Conservation (phyloP, 225 moss, liverwort and hornwort genomes). For the Sphagnum contortum region DNA sequence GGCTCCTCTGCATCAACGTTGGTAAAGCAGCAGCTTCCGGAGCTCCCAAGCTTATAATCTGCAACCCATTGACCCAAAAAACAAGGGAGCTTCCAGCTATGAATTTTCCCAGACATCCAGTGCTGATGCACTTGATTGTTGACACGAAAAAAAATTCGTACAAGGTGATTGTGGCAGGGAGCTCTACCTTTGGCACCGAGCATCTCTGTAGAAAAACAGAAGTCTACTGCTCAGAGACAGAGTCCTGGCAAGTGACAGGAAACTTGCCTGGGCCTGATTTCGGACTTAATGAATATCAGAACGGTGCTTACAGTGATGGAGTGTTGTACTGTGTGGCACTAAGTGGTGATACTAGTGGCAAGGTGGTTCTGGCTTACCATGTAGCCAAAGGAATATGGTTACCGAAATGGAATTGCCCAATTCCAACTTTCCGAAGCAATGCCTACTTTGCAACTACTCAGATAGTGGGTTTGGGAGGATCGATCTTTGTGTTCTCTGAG, state of each 20-base stretch:
- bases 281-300: background rate
- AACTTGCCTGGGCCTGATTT: background rate
- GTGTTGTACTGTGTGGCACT: background rate
- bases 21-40: slow-evolving; percentile 3
- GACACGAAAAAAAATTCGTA: background rate
- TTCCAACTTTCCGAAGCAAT: background rate
- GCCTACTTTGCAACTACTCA: slow-evolving; percentile 17
- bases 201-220: background rate
- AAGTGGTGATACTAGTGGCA: background rate
- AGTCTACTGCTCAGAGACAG: background rate
- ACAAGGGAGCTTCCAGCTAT: background rate
- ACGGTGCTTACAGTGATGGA: background rate
- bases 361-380: background rate
- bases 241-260: background rate
- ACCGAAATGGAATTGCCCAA: background rate
- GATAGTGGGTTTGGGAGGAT: slow-evolving; percentile 15
- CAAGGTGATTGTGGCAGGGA: background rate
- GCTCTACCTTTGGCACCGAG: background rate
- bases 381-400: background rate
- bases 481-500: slow-evolving; percentile 26
- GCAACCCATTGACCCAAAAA: background rate
- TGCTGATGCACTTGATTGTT: background rate
- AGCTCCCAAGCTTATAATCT: slow-evolving; percentile 10
- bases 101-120: background rate
- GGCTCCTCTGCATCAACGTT: slow-evolving; percentile 21